A percentile compares a stretch with the other conserved stretches of the same genome.
phyloP scores from a whole-genome alignment of 345 rosid species.

The Brassica incana region DNA sequence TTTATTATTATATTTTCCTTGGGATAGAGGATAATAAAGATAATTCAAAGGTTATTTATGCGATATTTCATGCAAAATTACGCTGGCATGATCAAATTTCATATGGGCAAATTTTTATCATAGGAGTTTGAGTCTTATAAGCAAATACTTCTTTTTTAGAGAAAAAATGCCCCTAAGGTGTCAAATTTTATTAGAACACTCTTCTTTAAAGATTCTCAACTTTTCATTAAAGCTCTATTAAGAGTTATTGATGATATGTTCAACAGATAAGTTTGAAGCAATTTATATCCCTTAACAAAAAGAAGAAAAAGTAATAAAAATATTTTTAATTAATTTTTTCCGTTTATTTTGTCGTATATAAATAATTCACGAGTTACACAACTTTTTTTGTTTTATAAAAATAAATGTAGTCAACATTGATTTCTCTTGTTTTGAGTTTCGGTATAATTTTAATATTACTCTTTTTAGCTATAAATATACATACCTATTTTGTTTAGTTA shows the following conservation, averaged over 20 bases:
- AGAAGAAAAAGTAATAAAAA: background rate
- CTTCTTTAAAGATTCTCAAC: background rate
- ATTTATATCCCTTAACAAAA: background rate
- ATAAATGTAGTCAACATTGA: background rate
- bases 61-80: slow-evolving; percentile 44
- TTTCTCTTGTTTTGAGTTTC: background rate
- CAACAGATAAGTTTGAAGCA: background rate
- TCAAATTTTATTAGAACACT: slow-evolving; percentile 13
- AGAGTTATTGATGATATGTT: background rate
- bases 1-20: background rate
- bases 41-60: slow-evolving; percentile 14
- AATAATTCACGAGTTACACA: slow-evolving; percentile 2
- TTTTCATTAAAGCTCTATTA: background rate
- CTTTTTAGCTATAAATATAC: background rate
- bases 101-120: slow-evolving; percentile 34
- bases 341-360: background rate
- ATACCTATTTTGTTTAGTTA: background rate
- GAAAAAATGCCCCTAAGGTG: background rate
- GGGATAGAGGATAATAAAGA: slow-evolving; percentile 5
- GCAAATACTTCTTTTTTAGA: slow-evolving; percentile 29
- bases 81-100: slow-evolving; percentile 46
- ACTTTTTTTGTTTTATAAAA: background rate
- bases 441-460: background rate
- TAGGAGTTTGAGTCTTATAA: slow-evolving; percentile 36
- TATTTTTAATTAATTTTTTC: background rate